Base-by-base conservation (phyloP, 2,329 filamentous ascomycete species). In the Penicillium capsulatum region DNA sequence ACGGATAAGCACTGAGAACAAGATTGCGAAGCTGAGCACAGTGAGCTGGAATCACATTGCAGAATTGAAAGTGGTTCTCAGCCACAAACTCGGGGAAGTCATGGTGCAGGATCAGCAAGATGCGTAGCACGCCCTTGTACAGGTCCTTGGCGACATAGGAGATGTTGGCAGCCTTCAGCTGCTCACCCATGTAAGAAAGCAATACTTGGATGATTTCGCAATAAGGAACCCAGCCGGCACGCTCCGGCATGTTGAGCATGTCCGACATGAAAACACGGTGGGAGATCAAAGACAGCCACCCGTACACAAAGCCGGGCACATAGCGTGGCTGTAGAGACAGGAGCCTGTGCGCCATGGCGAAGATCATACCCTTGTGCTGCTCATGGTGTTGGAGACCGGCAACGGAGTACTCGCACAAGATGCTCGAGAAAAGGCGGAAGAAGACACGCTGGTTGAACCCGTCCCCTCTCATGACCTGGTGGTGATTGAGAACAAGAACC, bases 31-130 rank as follows among this genome's bases (percentile, higher is more conserved):
- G 74, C 64, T 97, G 92, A 11, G 83, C 82, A 65, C 87, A 92
- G 57, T 92, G 84, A 35, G 81, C 79, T 1, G 90, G 86, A 42
- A 97, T 84, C 57, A 80, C 81, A 53, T 85, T 83, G 68, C 84
- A 89, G 36, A 98, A 79, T 51, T 81, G 79, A 51, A 86, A 80
- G 59, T 94, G 86, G 62, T 94, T 88, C 54, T 90, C 86, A 4
- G 86, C 84, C 29, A 98, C 70, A 64, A 95, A 98, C 40, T 96
- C 89, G 0, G 91, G 86, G 65, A 88, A 97, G 63, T 98, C 92
- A 59, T 97, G 92, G 53, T 95, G 86, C 37, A 98, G 71, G 36
- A 94, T 77, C 22, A 94, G 71, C 38, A 97, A 70, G 44, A 96
- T 78, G 58, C 94, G 89, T 33, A 94, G 71, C 1, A 86, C 80